These are phyloP conservation scores for Tulasnella sp. DNA, from an alignment of 768 basidiomycete genomes.

Conservation along the genomic window DNA sequence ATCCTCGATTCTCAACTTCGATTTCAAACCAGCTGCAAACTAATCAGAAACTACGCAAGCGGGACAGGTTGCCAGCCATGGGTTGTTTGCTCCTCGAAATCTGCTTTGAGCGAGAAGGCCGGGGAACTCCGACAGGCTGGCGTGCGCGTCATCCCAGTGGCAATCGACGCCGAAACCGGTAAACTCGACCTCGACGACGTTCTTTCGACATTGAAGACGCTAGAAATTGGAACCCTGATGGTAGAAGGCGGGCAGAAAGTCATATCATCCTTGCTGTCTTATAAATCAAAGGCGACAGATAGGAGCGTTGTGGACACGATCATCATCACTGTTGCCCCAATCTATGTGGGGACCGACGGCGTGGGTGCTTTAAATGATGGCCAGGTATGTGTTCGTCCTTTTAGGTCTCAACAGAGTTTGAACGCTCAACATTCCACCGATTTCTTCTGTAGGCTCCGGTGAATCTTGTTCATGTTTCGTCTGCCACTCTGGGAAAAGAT, in stretches of 20 bases:
- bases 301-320: constrained; percentile 49
- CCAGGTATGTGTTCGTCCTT: constrained; percentile 15
- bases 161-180: constrained; percentile 22
- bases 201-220: constrained; percentile 39
- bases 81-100: constrained; percentile 40
- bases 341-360: constrained; percentile 64
- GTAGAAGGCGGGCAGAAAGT: constrained; percentile 88
- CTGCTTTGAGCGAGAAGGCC: constrained; percentile 24
- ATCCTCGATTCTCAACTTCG: constrained; percentile 70
- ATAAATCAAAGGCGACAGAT: constrained; percentile 6
- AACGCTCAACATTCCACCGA: background rate
- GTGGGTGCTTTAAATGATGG: constrained; percentile 39
- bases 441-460: constrained; percentile 17
- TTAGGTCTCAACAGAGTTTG: background rate
- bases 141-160: constrained; percentile 47
- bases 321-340: constrained; percentile 79
- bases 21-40: constrained; percentile 52
- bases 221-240: constrained; percentile 71
- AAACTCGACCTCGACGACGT: constrained; percentile 37
- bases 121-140: constrained; percentile 50
- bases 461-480: constrained; percentile 23
- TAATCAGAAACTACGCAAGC: constrained; percentile 49
- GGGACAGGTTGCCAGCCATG: constrained; percentile 59
- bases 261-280: constrained; percentile 57
- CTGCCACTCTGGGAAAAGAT: constrained; percentile 26